Evolutionary conservation across 345 rosid genomes (phyloP).

Genomic region (Moricandia moricandioides): DNA sequence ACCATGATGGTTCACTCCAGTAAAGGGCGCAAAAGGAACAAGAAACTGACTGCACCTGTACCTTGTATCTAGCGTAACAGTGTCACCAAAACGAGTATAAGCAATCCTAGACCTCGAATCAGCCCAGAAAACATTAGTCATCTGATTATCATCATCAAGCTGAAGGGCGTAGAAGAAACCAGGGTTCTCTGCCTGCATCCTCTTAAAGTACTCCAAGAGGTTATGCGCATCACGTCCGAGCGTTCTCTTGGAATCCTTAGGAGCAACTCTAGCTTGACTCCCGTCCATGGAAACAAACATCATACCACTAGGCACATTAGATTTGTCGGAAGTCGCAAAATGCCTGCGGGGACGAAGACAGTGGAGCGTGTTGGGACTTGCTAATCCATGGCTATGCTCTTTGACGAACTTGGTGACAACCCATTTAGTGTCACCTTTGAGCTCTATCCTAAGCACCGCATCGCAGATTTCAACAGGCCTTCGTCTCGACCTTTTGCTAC

Average conservation of each 20-base stretch:
- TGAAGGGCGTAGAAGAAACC: slow-evolving; percentile 95
- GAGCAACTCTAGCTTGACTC: slow-evolving; percentile 43
- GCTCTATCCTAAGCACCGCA: slow-evolving; percentile 80
- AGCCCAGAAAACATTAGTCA: slow-evolving; percentile 96
- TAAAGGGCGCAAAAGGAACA: slow-evolving; percentile 88
- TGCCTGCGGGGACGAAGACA: slow-evolving; percentile 81
- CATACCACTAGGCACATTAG: slow-evolving; percentile 68
- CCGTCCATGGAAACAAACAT: slow-evolving; percentile 85
- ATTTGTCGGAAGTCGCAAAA: slow-evolving; percentile 45
- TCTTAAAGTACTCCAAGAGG: slow-evolving; percentile 85
- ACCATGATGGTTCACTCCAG: slow-evolving; percentile 97
- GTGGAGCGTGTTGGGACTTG: slow-evolving; percentile 57
- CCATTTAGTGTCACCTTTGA: slow-evolving; percentile 58
- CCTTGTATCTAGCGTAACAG: slow-evolving; percentile 67
- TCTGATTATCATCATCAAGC: slow-evolving; percentile 85
- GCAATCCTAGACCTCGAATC: slow-evolving; percentile 93
- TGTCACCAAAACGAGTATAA: slow-evolving; percentile 85
- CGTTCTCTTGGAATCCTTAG: slow-evolving; percentile 56
- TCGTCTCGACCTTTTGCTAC: slow-evolving; percentile 57
- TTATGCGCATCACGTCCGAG: slow-evolving; percentile 88
- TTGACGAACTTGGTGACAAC: slow-evolving; percentile 70
- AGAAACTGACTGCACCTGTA: slow-evolving; percentile 60
- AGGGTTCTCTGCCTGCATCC: slow-evolving; percentile 97
- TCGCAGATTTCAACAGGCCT: slow-evolving; percentile 60
- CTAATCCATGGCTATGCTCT: slow-evolving; percentile 69